Evolutionary conservation across 495 filamentous ascomycete species (phyloP).

Genomic region (Hyaloscypha bicolor): DNA sequence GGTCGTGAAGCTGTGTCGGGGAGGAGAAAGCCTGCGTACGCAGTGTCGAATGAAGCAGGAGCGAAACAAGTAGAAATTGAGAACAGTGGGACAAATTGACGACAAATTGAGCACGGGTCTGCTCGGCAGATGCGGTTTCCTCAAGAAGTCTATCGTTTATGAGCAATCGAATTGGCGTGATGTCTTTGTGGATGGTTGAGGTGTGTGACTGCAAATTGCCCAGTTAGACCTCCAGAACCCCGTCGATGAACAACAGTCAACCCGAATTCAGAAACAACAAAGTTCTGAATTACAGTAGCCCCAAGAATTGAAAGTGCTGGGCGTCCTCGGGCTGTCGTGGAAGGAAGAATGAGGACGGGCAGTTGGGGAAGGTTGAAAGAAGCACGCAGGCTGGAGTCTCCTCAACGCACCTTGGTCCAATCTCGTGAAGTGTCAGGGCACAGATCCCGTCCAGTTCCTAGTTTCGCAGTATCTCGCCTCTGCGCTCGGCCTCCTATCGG

Average conservation of each 20-base stretch:
- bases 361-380: background rate
- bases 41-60: conserved; percentile 11
- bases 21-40: background rate
- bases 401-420: conserved; percentile 9
- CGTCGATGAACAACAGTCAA: background rate
- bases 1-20: background rate
- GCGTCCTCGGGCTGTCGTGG: background rate
- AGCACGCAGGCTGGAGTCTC: background rate
- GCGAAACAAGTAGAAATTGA: conserved; percentile 4
- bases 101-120: conserved; percentile 4
- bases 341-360: background rate
- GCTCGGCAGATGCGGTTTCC: conserved; percentile 3
- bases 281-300: conserved; percentile 4
- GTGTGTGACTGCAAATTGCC: background rate
- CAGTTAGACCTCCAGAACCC: conserved; percentile 3
- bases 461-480: background rate
- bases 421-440: conserved; percentile 1
- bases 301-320: conserved; percentile 13
- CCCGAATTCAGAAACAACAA: conserved; percentile 18
- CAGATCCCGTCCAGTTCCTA: conserved; percentile 3
- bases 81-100: background rate
- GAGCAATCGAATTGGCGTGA: conserved; percentile 1
- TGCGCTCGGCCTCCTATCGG: conserved; percentile 1
- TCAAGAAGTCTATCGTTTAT: background rate
- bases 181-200: background rate